Conservation (phyloP, 345 rosid genomes). For the Schrenkiella parvula region DNA sequence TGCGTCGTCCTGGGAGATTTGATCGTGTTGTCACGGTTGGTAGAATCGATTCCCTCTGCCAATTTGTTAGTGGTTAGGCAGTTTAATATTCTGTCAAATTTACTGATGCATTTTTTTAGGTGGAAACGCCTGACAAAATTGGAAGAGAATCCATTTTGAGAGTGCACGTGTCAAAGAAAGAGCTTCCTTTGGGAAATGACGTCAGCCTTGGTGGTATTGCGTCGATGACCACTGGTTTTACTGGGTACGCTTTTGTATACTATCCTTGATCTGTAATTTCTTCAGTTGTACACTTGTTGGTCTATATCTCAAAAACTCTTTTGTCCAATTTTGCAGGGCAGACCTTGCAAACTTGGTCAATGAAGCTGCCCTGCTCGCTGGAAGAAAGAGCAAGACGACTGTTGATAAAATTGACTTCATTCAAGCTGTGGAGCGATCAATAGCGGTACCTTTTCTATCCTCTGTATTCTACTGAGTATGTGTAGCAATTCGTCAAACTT, state of each 20-base stretch:
- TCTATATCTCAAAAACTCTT: background rate
- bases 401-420: conserved; percentile 87
- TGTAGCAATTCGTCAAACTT: background rate
- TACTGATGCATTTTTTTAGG: conserved; percentile 39
- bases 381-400: conserved; percentile 66
- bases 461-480: background rate
- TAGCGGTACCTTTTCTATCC: conserved; percentile 60
- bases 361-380: conserved; percentile 97
- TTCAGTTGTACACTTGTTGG: background rate
- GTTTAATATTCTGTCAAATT: background rate
- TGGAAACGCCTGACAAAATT: conserved; percentile 84
- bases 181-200: conserved; percentile 73
- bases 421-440: conserved; percentile 90
- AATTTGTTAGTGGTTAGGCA: background rate
- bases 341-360: conserved; percentile 97
- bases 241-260: conserved; percentile 52
- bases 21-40: conserved; percentile 92
- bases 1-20: conserved; percentile 97
- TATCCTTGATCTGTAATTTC: background rate
- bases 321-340: conserved; percentile 54
- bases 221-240: conserved; percentile 95
- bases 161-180: conserved; percentile 77
- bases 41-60: conserved; percentile 19
- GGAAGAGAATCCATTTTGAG: conserved; percentile 93
- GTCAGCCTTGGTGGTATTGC: conserved; percentile 78